A percentile compares a stretch with the other conserved stretches of the same genome.
These are phyloP conservation scores for Fusarium kyushuense DNA, from an alignment of 2,329 filamentous ascomycete species.

Conservation along the genomic window DNA sequence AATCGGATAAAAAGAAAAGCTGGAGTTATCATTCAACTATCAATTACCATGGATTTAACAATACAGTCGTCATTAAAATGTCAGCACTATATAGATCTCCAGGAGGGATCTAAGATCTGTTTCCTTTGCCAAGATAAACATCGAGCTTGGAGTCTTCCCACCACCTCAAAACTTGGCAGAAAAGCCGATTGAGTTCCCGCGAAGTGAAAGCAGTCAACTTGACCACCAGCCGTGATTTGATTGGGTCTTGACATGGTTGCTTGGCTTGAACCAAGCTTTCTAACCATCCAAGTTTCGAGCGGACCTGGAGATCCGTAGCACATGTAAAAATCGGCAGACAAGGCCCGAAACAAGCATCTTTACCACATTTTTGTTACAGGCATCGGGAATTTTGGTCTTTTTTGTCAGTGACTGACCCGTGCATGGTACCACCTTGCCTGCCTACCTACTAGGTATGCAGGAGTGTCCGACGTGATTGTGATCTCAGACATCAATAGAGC, in stretches of 20 bases:
- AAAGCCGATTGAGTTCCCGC: background rate
- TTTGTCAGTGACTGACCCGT: background rate
- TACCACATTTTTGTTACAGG: slow-evolving; percentile 3
- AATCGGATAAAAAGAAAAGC: background rate
- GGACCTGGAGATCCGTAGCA: slow-evolving; percentile 37
- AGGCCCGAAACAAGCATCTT: background rate
- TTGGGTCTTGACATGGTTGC: slow-evolving; percentile 16
- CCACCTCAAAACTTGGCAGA: slow-evolving; percentile 8
- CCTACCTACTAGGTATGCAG: slow-evolving; percentile 10
- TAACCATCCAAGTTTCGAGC: slow-evolving; percentile 27
- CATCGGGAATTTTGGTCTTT: slow-evolving; percentile 18
- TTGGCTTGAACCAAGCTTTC: slow-evolving; percentile 23
- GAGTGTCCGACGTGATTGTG: slow-evolving; percentile 19
- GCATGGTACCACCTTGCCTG: background rate
- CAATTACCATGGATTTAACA: background rate
- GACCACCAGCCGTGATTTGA: slow-evolving; percentile 8
- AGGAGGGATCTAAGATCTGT: slow-evolving; percentile 1
- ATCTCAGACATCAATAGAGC: slow-evolving; percentile 13
- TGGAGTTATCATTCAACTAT: background rate
- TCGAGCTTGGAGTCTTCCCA: background rate
- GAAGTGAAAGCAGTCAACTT: slow-evolving; percentile 3
- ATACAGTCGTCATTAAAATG: slow-evolving; percentile 6
- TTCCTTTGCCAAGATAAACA: slow-evolving; percentile 5
- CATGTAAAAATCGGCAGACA: slow-evolving; percentile 15
- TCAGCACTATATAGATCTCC: slow-evolving; percentile 1